Base-by-base conservation (phyloP, 2,329 filamentous ascomycete species). In the Sporothrix phasma region DNA sequence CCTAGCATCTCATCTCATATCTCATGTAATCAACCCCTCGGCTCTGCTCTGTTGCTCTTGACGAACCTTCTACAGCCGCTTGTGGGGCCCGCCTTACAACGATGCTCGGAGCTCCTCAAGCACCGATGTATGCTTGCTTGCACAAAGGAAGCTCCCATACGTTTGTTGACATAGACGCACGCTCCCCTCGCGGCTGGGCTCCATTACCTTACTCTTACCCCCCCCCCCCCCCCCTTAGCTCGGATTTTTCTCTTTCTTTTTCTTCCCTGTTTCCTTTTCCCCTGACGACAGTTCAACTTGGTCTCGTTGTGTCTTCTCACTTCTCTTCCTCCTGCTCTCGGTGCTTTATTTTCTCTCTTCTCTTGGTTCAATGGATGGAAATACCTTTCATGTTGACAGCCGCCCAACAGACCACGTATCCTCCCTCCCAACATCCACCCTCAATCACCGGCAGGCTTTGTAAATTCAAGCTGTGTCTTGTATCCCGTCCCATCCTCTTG, bases 371-470 rank as follows among this genome's bases (percentile, higher is more conserved):
- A 26, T 51, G 22, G 26, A 5, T 49, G n/a, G n/a, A n/a, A n/a
- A n/a, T n/a, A n/a, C n/a, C 31, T 51, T 53, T 62, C 19, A 49
- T 61, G 51, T 61, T 61, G 45, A 61, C 59, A 39, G 31, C 45
- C 59, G 31, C 59, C 59, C 51, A 61, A 31, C 31, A 61, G 59
- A 61, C 37, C 59, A 39, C 59, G 59, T 61, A 61, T 37, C 43
- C 43, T 37, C 29, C 15, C 29, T 37, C 46, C 19, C 24, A 17
- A 22, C 19, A 11, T 6, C 31, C 34, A n/a, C n/a, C n/a, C n/a
- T n/a, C n/a, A n/a, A n/a, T n/a, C n/a, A n/a, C n/a, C n/a, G n/a
- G n/a, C n/a, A n/a, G n/a, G n/a, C n/a, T n/a, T n/a, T 56, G n/a
- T 26, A 53, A 54, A 34, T 54, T n/a, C 10, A 51, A 62, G 19